Base-by-base conservation (phyloP, 2,329 filamentous ascomycete genomes). In the Botrytis elliptica region DNA sequence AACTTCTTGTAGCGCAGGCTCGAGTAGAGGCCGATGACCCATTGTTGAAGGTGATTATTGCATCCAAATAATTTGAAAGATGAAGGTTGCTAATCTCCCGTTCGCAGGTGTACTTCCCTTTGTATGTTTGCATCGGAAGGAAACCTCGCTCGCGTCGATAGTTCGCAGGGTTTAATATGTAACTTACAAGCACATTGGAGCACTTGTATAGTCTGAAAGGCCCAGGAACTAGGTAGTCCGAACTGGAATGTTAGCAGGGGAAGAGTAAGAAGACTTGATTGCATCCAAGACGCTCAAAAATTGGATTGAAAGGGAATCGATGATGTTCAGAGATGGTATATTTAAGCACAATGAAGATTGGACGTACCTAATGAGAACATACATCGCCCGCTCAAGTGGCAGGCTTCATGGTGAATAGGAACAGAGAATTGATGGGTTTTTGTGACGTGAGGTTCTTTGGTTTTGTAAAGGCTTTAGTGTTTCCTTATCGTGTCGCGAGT, bases 61-160 rank as follows among this genome's bases (percentile, higher is more conserved):
- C n/a, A 8, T 29, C 40, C 65, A 33, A 60, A 40, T 5, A 25
- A 33, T 33, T 20, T 49, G 16, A 67, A 38, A 38, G 16, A 36
- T 42, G 20, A 14, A 38, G 6, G 25, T 52, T 71, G 60, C 74
- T 76, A 49, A 76, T 75, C 36, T 25, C 42, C 20, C 18, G 20
- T 60, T 55, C 16, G 18, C 70, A 81, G 88, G 86, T 88, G 46
- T 91, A 91, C 79, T 90, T 91, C 74, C 87, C 88, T 62, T 79
- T 90, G 86, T 90, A 91, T 79, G 86, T 91, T 55, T 90, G 88
- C 76, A 90, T 91, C 77, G 89, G 89, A 68, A 85, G 85, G 75
- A 91, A 91, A 76, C 86, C 87, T 73, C 83, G 81, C 20, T 75
- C 77, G 46, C 62, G 59, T 70, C 68, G 74, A 73, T 75, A 65